Conservation (phyloP, 257 asterid genomes). For the Solanum chiquidenum region DNA sequence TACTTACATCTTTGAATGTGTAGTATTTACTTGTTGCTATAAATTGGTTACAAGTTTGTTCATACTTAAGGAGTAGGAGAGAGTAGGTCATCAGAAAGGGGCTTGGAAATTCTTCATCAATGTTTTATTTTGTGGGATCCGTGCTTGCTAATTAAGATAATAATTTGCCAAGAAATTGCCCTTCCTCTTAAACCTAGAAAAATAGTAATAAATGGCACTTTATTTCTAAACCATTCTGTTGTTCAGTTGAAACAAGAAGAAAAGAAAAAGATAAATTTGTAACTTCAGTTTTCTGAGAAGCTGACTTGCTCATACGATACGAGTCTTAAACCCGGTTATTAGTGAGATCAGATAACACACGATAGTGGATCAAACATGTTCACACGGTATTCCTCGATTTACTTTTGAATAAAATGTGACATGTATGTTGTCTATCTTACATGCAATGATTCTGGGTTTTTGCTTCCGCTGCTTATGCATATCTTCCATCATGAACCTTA, state of each 20-base stretch:
- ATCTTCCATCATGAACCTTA: constrained; percentile 9
- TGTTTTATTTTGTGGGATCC: background rate
- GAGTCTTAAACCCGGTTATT: too few species aligned
- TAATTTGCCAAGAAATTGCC: background rate
- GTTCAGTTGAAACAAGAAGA: background rate
- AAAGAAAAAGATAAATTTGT: background rate
- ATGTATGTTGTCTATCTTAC: background rate
- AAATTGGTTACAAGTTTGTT: background rate
- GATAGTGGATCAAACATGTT: background rate
- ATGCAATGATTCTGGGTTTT: background rate
- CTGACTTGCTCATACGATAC: background rate
- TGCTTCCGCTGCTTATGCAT: background rate
- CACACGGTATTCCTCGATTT: background rate
- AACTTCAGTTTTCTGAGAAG: background rate
- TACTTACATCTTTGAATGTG: background rate
- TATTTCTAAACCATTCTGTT: too few species aligned
- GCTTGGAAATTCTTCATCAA: background rate
- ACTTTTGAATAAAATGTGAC: background rate
- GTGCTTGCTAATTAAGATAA: background rate
- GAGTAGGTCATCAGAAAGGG: background rate
- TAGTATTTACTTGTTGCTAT: background rate
- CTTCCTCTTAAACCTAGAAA: background rate
- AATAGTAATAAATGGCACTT: too few species aligned
- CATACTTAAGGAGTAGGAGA: background rate
- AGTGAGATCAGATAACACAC: background rate